Conservation (phyloP, 495 filamentous ascomycete genomes). For the Immersiella caudata region DNA sequence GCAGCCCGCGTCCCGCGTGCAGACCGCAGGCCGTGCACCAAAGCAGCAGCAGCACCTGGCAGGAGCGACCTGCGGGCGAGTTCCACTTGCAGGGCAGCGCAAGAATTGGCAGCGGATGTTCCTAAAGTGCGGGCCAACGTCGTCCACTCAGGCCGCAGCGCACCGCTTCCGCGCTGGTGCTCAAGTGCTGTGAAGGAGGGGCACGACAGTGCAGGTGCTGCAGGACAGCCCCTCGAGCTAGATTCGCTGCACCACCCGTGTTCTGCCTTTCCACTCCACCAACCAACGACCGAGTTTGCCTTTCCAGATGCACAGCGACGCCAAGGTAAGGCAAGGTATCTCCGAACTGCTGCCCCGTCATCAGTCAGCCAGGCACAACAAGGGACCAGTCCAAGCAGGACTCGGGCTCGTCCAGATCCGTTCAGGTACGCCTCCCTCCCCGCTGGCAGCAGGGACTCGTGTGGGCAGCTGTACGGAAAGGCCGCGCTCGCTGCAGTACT, state of each 20-base stretch:
- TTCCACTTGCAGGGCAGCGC: slow-evolving; percentile 2
- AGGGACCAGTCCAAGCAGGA: background rate
- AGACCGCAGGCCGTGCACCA: background rate
- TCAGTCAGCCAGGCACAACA: slow-evolving; percentile 15
- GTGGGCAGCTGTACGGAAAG: background rate
- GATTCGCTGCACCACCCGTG: background rate
- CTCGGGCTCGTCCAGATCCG: background rate
- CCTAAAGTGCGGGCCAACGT: background rate
- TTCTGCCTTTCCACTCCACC: background rate
- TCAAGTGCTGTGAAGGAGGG: background rate
- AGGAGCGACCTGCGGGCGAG: background rate
- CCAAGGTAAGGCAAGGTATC: background rate
- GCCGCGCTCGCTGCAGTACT: background rate
- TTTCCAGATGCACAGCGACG: slow-evolving; percentile 14
- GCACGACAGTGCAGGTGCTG: background rate
- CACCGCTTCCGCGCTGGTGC: background rate
- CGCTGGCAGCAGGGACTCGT: background rate
- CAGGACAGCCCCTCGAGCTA: background rate
- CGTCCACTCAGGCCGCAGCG: background rate
- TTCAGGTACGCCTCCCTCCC: background rate
- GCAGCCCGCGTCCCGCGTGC: background rate
- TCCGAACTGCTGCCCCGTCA: background rate
- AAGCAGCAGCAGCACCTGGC: slow-evolving; percentile 1
- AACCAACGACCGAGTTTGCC: slow-evolving; percentile 11
- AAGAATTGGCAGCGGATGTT: background rate